Evolutionary conservation across 805 yeast species (phyloP), one percentile per base, ranked within the genome.

Genomic region (Teunomyces funiuensis): DNA sequence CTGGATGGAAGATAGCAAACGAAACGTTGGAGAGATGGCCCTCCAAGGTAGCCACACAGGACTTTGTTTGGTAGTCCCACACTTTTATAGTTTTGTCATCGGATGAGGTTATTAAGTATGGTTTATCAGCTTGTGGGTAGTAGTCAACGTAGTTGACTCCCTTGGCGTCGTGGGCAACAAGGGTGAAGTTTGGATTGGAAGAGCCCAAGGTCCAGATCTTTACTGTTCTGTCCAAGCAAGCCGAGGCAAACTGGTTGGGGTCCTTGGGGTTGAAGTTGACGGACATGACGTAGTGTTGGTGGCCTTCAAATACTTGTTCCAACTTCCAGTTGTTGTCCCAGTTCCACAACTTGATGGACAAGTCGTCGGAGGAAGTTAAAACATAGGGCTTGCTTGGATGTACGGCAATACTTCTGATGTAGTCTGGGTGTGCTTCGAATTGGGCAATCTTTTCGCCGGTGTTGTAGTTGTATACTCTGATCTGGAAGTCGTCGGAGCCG

Each of bases 381-480:
- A 93, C 76, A 55, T 85, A 86, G 17, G 98, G 95, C 67, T 86
- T 87, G 13, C 91, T 76, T 31, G 98, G 97, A 66, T 93, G 99
- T 30, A 91, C 95, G 8, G 96, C 93, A 50, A 93, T 79, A 42
- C 87, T 81, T 63, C 99, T 83, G 58, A 93, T 86, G 65, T 93
- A 93, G 66, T 93, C 99, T 6, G 97, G 96, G 61, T 93, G 99
- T 7, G 97, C 98, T 70, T 93, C 99, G 59, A 91, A 93, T 67
- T 90, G 98, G 28, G 88, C 77, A 48, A 93, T 79, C 62, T 88
- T 89, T 66, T 93, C 99, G 43, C 95, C 90, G 14, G 99, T 93
- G 67, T 88, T 88, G 73, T 88, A 89, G 66, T 93, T 93, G 74
- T 80, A 93, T 22, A 93, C 95, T 58, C 99, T 82, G 44, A 93